These are phyloP conservation scores for Alternaria gansuensis DNA, from an alignment of 2,329 filamentous ascomycete species.

Conservation along the genomic window DNA sequence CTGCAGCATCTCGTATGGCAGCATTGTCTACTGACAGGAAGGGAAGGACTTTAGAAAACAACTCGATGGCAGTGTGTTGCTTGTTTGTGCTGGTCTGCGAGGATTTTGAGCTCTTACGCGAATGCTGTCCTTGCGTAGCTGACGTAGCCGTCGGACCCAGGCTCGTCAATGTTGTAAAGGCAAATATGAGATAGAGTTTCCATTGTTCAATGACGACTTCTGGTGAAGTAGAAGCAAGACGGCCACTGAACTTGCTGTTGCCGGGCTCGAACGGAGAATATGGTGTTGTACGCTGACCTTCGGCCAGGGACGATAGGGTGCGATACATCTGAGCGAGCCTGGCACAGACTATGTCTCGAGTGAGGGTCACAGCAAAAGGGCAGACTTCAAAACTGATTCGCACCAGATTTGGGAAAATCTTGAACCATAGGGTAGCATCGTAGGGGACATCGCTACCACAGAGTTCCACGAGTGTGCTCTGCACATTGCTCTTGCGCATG, in stretches of 20 bases:
- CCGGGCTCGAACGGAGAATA: constrained; percentile 67
- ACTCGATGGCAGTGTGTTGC: constrained; percentile 83
- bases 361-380: constrained; percentile 88
- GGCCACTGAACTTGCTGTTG: constrained; percentile 66
- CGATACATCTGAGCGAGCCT: constrained; percentile 93
- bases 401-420: constrained; percentile 95
- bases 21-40: constrained; percentile 81
- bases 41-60: constrained; percentile 92
- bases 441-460: constrained; percentile 96
- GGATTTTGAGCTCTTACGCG: constrained; percentile 80
- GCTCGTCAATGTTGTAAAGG: constrained; percentile 92
- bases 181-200: constrained; percentile 97
- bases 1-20: constrained; percentile 87
- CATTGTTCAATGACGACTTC: constrained; percentile 95
- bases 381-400: constrained; percentile 90
- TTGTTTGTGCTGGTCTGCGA: constrained; percentile 73
- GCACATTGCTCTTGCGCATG: constrained; percentile 81
- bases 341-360: constrained; percentile 90
- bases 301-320: constrained; percentile 79
- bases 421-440: constrained; percentile 95
- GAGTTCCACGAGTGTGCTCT: constrained; percentile 88
- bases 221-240: constrained; percentile 71
- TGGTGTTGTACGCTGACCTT: constrained; percentile 62
- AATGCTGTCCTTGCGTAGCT: constrained; percentile 73
- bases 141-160: constrained; percentile 69